Percentiles rank a stretch among this genome's conserved stretches.
Evolutionary conservation across 345 rosid genomes (phyloP).

Genomic region (Kernera saxatilis): DNA sequence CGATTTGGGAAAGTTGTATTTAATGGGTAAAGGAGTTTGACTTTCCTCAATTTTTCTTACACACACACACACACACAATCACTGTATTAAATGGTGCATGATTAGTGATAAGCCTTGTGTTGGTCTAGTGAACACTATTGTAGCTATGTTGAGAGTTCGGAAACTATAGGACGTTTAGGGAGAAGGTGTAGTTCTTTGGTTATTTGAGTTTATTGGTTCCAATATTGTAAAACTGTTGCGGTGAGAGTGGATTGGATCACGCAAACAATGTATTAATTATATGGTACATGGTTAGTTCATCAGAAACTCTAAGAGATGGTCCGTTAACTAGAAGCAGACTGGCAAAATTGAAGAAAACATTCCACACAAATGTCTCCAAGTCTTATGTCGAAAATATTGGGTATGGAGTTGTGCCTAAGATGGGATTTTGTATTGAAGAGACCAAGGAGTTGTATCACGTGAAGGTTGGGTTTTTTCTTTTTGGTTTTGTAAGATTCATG

Average conservation of each 20-base stretch:
- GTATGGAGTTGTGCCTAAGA: slow-evolving; percentile 34
- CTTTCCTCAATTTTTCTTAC: not conserved
- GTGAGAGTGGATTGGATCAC: too few species aligned
- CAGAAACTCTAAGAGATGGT: slow-evolving; percentile 24
- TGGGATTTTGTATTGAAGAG: slow-evolving; percentile 38
- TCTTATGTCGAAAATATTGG: slow-evolving; percentile 34
- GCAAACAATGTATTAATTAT: not conserved
- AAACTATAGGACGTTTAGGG: not conserved
- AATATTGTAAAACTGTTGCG: not conserved
- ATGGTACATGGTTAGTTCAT: slow-evolving; percentile 6
- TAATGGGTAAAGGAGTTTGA: not conserved
- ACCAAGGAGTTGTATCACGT: slow-evolving; percentile 49
- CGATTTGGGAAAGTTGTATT: slow-evolving; percentile 18
- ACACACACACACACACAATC: not conserved
- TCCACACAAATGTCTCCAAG: slow-evolving; percentile 39
- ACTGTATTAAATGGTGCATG: not conserved
- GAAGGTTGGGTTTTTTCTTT: slow-evolving; percentile 28
- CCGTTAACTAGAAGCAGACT: slow-evolving; percentile 24
- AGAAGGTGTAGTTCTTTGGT: not conserved
- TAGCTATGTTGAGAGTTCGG: not conserved
- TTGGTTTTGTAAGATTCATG: not conserved
- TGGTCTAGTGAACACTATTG: not conserved
- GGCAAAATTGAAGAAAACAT: slow-evolving; percentile 27
- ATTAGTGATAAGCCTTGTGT: not conserved
- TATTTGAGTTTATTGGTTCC: not conserved